Evolutionary conservation across 345 rosid genomes (phyloP).

Genomic region (Salix dunnii): DNA sequence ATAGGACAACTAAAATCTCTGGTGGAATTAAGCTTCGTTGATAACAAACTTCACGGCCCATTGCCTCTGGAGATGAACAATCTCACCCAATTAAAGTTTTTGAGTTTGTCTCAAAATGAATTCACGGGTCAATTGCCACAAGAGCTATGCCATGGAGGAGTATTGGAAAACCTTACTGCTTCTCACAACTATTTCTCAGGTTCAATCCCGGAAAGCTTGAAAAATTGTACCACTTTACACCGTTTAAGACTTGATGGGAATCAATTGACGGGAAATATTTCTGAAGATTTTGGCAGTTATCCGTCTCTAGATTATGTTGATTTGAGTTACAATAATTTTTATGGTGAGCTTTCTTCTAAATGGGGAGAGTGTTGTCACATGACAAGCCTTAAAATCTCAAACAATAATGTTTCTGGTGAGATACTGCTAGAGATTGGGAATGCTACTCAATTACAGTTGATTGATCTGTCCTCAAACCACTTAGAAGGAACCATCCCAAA

Average conservation of each 20-base stretch:
- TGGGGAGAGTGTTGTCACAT: background rate
- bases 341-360: too few relatives aligned
- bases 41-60: background rate
- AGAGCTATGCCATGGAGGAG: background rate
- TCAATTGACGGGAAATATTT: background rate
- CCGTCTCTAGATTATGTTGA: background rate
- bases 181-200: background rate
- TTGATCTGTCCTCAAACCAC: too few relatives aligned
- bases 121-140: background rate
- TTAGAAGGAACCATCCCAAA: background rate
- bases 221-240: background rate
- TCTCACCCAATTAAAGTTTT: background rate
- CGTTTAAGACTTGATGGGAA: background rate
- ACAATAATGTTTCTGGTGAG: background rate
- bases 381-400: background rate
- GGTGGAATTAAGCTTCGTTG: rapidly evolving
- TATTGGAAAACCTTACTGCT: background rate
- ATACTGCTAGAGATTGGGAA: too few relatives aligned
- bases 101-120: rapidly evolving
- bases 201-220: background rate
- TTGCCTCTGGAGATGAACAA: background rate
- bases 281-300: background rate
- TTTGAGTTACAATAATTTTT: background rate
- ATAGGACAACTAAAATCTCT: background rate
- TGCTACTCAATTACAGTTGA: too few relatives aligned